These are phyloP conservation scores for Tetradesmus lagerheimii DNA, from an alignment of 139 green algal genomes.

Conservation along the genomic window DNA sequence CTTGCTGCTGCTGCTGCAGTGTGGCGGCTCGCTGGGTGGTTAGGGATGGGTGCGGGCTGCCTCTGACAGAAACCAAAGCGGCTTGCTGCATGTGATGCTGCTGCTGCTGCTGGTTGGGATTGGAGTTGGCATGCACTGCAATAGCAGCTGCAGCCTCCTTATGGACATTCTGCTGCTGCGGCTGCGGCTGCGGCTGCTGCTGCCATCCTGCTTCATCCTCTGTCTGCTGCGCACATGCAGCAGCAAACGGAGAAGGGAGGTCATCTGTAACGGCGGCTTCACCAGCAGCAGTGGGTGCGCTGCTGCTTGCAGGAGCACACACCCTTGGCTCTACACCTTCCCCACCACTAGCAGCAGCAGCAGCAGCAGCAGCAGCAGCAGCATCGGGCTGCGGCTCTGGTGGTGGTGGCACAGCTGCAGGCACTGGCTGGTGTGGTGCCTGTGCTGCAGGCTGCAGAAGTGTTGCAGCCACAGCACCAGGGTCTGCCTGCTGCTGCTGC, in stretches of 20 bases:
- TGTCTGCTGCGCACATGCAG: background rate
- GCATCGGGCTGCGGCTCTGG: background rate
- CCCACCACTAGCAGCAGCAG: background rate
- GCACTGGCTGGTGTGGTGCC: background rate
- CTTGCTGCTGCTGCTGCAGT: background rate
- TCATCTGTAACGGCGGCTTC: background rate
- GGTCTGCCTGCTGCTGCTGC: background rate
- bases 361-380: background rate
- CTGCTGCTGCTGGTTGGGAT: background rate
- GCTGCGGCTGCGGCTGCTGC: background rate
- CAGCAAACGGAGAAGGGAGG: background rate
- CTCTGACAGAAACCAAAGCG: background rate
- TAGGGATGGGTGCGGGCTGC: background rate
- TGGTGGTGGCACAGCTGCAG: background rate
- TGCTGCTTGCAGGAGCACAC: no score
- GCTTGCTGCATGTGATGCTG: background rate
- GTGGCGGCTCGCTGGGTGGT: background rate
- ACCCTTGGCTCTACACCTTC: no score
- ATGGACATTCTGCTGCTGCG: background rate
- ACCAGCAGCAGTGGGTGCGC: background rate
- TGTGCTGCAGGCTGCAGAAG: background rate
- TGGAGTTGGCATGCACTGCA: no score
- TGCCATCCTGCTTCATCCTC: background rate
- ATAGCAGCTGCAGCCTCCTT: no score
- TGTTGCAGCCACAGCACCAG: no score